Base-by-base conservation (phyloP, 2,329 filamentous ascomycete genomes). In the Dactylonectria macrodidyma region DNA sequence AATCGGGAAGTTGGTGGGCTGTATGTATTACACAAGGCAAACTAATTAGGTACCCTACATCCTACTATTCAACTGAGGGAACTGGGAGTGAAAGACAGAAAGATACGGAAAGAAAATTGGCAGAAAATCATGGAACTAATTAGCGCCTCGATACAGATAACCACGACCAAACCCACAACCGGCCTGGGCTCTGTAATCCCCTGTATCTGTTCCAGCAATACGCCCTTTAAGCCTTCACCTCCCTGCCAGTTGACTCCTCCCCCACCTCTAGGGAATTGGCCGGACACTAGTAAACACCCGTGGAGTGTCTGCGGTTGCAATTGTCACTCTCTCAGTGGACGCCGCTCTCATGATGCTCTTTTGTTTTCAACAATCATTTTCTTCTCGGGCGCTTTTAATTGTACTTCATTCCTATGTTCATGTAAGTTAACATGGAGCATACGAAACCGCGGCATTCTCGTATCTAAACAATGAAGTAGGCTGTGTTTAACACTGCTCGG, bases 211-310 rank as follows among this genome's bases (percentile, higher is more conserved):
- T n/a, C 47, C 22, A 19, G 33, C 5, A 38, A 50, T 6, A 30
- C 48, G 19, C 24, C 38, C 48, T 30, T 24, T 52, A 34, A 62
- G 11, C 26, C 14, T 55, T 22, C 24, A 48, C 59, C 47, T 33
- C 50, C 11, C 11, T 54, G 26, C 26, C 4, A 30, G 26, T 5
- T 30, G 26, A 48, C 47, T 33, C 50, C 7, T 11, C 44, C 44
- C 36, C 59, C 50, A 48, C 48, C 50, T 54, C 59, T n/a, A 55
- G 59, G 59, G 38, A 61, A 41, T 50, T 34, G 24, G 19, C 50
- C 48, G 59, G 36, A 24, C 58, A 48, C 58, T 61, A 61, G 34
- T 30, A 30, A 4, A 30, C 48, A 22, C 50, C 48, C 47, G 5
- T 33, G 24, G 50, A 9, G 19, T 52, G 30, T 8, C 50, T 4